phyloP scores from a whole-genome alignment of 2,329 filamentous ascomycete species.

The Penicillium sp. region DNA sequence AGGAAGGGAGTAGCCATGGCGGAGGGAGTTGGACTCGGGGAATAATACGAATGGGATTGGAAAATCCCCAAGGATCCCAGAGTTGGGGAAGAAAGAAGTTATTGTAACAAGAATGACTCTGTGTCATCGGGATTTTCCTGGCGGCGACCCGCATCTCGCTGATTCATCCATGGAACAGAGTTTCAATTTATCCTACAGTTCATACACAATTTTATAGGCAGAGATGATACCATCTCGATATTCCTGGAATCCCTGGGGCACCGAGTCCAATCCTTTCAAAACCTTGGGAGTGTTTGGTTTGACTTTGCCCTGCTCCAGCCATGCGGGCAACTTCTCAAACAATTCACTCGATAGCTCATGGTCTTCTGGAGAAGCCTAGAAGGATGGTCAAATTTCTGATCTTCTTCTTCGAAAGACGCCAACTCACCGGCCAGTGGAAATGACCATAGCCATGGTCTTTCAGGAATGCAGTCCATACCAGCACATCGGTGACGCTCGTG shows the following conservation, averaged over 20 bases:
- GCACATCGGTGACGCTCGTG: slow-evolving; percentile 38
- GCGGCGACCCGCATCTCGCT: too few relatives aligned
- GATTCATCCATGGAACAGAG: slow-evolving; percentile 14
- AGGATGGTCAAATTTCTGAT: too few relatives aligned
- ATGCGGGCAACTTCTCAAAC: slow-evolving; percentile 34
- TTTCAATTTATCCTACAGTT: slow-evolving; percentile 8
- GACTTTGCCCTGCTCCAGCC: slow-evolving; percentile 32
- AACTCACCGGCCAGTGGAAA: slow-evolving; percentile 37
- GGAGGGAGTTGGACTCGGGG: slow-evolving; percentile 3
- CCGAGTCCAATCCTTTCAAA: slow-evolving; percentile 29
- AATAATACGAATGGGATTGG: not conserved
- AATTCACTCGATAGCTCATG: slow-evolving; percentile 37
- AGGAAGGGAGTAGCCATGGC: slow-evolving; percentile 42
- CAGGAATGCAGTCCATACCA: slow-evolving; percentile 43
- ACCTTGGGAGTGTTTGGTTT: slow-evolving; percentile 33
- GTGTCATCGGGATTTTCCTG: slow-evolving; percentile 14
- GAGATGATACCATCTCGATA: slow-evolving; percentile 39
- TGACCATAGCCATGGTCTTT: slow-evolving; percentile 37
- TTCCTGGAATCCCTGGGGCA: slow-evolving; percentile 36
- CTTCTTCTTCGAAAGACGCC: too few relatives aligned
- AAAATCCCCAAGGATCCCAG: slow-evolving; percentile 13
- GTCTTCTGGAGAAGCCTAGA: slow-evolving; percentile 35
- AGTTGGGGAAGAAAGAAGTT: slow-evolving; percentile 5
- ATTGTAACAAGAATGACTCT: slow-evolving; percentile 17
- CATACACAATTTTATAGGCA: slow-evolving; percentile 40